phyloP scores from a whole-genome alignment of 129 eudicot genomes.

The Helianthus tuberosus region DNA sequence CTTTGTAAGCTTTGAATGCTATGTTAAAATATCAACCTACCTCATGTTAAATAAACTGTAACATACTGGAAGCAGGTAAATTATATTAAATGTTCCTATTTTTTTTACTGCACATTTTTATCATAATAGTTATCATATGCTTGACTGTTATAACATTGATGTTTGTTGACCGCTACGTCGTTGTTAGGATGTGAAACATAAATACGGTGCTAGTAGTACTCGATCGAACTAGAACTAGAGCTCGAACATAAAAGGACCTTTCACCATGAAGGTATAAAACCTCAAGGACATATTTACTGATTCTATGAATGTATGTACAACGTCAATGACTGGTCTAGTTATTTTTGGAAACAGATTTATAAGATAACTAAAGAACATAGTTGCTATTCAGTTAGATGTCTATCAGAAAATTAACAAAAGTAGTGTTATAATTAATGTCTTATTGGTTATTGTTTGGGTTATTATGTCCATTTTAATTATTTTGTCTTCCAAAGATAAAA shows the following conservation, averaged over 20 bases:
- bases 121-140: neutral
- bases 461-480: neutral
- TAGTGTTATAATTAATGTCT: neutral
- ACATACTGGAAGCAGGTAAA: constrained; percentile 18
- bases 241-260: neutral
- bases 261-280: constrained; percentile 7
- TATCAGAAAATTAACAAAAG: neutral
- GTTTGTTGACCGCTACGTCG: neutral
- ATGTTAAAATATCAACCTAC: constrained; percentile 30
- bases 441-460: neutral
- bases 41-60: constrained; percentile 20
- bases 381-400: neutral
- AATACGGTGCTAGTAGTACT: neutral
- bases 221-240: neutral
- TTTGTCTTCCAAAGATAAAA: neutral
- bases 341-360: constrained; percentile 5
- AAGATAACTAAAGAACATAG: neutral
- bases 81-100: constrained; percentile 31
- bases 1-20: constrained; percentile 32
- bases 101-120: constrained; percentile 21
- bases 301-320: neutral
- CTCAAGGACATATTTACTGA: neutral
- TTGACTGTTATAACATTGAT: constrained; percentile 1
- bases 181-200: neutral
- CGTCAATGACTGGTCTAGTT: neutral